Conservation (phyloP, 2,329 filamentous ascomycete genomes). For the Chalaropsis thielavioides region DNA sequence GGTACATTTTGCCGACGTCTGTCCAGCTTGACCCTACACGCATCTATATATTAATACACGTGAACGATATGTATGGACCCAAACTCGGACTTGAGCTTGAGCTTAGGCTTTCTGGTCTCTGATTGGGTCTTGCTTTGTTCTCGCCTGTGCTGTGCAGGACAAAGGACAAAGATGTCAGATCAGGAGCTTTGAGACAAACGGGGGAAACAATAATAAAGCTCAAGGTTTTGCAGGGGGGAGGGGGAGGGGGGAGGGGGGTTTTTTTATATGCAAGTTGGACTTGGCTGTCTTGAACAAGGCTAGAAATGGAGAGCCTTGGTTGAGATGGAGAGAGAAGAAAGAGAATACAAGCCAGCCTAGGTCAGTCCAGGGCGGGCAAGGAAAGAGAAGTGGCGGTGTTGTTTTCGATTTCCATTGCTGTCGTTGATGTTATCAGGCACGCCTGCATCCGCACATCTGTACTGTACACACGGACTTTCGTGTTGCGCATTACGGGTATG, state of each 20-base stretch:
- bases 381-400: background rate
- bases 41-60: too few species aligned
- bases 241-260: background rate
- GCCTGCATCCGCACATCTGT: background rate
- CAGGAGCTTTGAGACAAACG: background rate
- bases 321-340: background rate
- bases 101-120: too few species aligned
- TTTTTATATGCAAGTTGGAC: background rate
- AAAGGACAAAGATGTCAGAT: background rate
- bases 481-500: too few species aligned
- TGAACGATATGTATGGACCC: too few species aligned
- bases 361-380: background rate
- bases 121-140: background rate
- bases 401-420: background rate
- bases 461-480: too few species aligned
- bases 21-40: too few species aligned
- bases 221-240: background rate
- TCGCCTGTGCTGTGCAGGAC: background rate
- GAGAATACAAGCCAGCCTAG: background rate
- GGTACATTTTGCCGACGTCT: too few species aligned
- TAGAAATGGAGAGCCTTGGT: background rate
- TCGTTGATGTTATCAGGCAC: background rate
- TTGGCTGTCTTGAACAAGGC: background rate
- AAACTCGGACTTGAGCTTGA: background rate
- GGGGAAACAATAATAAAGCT: background rate